A percentile compares a stretch with the other conserved stretches of the same genome.
Evolutionary conservation across 2,329 filamentous ascomycete genomes (phyloP).

Genomic region (Colletotrichum sp.): DNA sequence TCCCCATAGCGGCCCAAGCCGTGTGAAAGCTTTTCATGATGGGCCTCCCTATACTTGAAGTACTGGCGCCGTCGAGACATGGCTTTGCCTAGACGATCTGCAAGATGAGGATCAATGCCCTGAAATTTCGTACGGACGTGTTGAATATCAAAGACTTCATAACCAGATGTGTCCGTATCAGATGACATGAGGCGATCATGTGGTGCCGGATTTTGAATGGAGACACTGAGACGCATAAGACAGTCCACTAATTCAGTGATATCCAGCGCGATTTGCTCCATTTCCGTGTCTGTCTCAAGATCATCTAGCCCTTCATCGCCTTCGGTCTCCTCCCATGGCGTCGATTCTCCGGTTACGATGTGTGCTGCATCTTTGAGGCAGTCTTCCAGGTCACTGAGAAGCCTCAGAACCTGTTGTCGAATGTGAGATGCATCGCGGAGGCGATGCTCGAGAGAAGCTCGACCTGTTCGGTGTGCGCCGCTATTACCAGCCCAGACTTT

Average conservation of each 20-base stretch:
- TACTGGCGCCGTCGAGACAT: slow-evolving; percentile 39
- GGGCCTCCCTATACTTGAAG: slow-evolving; percentile 39
- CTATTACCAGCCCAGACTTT: slow-evolving; percentile 26
- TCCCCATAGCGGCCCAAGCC: slow-evolving; percentile 24
- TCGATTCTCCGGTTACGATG: slow-evolving; percentile 9
- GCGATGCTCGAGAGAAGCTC: slow-evolving; percentile 22
- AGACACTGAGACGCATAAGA: slow-evolving; percentile 39
- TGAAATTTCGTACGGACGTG: slow-evolving; percentile 37
- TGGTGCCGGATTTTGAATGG: slow-evolving; percentile 38
- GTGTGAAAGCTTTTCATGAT: slow-evolving; percentile 34
- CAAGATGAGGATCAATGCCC: slow-evolving; percentile 1
- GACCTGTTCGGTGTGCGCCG: slow-evolving; percentile 19
- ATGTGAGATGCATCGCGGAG: slow-evolving; percentile 24
- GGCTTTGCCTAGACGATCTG: slow-evolving; percentile 31
- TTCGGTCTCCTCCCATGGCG: not conserved
- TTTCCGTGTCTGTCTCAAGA: slow-evolving; percentile 13
- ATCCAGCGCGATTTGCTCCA: slow-evolving; percentile 22
- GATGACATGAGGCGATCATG: slow-evolving; percentile 34
- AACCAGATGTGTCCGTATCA: slow-evolving; percentile 24
- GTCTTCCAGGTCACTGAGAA: slow-evolving; percentile 24
- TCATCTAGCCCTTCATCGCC: not conserved
- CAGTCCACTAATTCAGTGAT: slow-evolving; percentile 31
- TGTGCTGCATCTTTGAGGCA: not conserved
- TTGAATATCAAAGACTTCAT: slow-evolving; percentile 29
- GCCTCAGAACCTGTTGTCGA: slow-evolving; percentile 21